A percentile compares a stretch with the other conserved stretches of the same genome.
These are phyloP conservation scores for Tilletia caries DNA, from an alignment of 1,284 basidiomycete genomes.

Conservation along the genomic window DNA sequence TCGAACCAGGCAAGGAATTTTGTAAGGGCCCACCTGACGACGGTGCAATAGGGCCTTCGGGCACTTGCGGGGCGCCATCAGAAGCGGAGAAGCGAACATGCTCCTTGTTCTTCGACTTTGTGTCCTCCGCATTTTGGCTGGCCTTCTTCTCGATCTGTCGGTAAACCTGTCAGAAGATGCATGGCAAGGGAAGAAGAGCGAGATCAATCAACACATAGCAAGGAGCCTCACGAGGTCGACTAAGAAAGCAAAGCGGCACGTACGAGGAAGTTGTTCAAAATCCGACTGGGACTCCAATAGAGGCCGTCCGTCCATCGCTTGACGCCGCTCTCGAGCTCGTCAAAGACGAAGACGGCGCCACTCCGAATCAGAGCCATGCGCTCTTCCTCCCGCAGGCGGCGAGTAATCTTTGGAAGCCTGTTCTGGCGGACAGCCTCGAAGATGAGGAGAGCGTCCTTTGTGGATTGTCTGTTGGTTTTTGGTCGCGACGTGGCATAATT, in stretches of 20 bases:
- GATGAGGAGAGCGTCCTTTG: slow-evolving; percentile 88
- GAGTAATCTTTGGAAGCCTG: slow-evolving; percentile 86
- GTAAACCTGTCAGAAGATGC: slow-evolving; percentile 23
- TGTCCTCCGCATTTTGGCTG: slow-evolving; percentile 19
- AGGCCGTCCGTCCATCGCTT: slow-evolving; percentile 98
- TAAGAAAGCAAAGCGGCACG: slow-evolving; percentile 34
- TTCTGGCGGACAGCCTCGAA: slow-evolving; percentile 88
- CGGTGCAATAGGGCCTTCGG: not conserved
- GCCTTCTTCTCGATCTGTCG: slow-evolving; percentile 46
- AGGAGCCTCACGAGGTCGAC: not conserved
- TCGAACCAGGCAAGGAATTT: too few species aligned
- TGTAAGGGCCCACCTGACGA: too few species aligned
- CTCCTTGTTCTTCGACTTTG: not conserved
- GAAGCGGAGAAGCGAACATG: slow-evolving; percentile 7
- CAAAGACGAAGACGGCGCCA: slow-evolving; percentile 94
- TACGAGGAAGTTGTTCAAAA: slow-evolving; percentile 88
- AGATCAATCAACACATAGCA: not conserved
- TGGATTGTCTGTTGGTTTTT: slow-evolving; percentile 92
- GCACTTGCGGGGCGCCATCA: slow-evolving; percentile 1
- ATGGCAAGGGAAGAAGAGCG: not conserved
- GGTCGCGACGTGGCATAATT: too few species aligned
- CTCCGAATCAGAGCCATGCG: slow-evolving; percentile 81
- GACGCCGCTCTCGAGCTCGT: slow-evolving; percentile 94
- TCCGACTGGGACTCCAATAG: slow-evolving; percentile 83
- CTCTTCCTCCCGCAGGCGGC: slow-evolving; percentile 86